Conservation (phyloP, 176 grass and related monocot species). For the Ananas comosus region DNA sequence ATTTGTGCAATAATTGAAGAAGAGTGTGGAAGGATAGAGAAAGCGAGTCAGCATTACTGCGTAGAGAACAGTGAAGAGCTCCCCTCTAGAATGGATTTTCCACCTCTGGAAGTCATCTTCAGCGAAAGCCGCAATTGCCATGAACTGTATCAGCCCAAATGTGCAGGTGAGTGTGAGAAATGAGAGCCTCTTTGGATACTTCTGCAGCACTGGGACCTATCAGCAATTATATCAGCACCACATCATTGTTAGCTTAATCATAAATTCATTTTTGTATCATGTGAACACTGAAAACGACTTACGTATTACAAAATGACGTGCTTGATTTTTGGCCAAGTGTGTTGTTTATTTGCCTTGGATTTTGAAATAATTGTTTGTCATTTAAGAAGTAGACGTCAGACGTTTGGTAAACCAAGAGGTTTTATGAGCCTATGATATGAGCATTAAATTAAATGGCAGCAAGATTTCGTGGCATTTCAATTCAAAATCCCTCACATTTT, state of each 20-base stretch:
- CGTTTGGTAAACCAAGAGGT: not conserved
- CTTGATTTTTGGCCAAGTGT: no score
- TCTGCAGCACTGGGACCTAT: constrained; percentile 56
- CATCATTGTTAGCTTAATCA: no score
- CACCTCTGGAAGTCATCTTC: constrained; percentile 46
- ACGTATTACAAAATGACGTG: no score
- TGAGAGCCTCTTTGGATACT: constrained; percentile 53
- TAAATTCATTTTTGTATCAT: no score
- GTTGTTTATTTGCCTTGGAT: no score
- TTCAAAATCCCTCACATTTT: no score
- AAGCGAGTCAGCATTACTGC: constrained; percentile 36
- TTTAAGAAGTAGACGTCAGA: not conserved
- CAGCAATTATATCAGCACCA: not conserved
- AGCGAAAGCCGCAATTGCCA: constrained; percentile 35
- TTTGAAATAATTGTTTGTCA: no score
- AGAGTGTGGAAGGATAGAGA: not conserved
- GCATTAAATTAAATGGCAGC: no score
- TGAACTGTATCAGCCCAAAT: constrained; percentile 54
- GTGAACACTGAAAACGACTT: no score
- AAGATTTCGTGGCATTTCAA: no score
- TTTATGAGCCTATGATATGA: no score
- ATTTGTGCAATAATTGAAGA: not conserved
- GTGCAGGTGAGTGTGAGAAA: constrained; percentile 30
- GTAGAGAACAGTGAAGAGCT: constrained; percentile 63
- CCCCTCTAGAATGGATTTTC: constrained; percentile 48